Percentiles rank a stretch among this genome's conserved stretches.
phyloP scores from a whole-genome alignment of 2,329 filamentous ascomycete species.

The Pestalotiopsis sp. region DNA sequence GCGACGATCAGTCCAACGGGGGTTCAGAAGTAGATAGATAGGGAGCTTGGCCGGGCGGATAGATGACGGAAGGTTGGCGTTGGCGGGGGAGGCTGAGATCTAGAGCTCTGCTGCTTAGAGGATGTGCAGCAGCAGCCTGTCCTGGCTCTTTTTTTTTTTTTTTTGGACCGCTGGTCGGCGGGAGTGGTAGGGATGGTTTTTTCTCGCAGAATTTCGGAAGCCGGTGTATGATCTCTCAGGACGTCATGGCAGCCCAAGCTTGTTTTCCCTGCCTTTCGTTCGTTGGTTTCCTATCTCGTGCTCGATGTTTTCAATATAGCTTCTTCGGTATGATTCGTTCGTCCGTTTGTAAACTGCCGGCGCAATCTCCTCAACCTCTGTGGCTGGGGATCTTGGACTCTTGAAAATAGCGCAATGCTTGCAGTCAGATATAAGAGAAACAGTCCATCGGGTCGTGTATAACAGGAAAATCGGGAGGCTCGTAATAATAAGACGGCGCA shows the following conservation, averaged over 20 bases:
- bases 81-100: slow-evolving; percentile 12
- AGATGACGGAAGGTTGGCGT: background rate
- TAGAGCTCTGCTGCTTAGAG: slow-evolving; percentile 6
- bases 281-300: background rate
- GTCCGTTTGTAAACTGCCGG: background rate
- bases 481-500: background rate
- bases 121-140: background rate
- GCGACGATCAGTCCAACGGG: background rate
- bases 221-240: slow-evolving; percentile 7
- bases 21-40: background rate
- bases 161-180: background rate
- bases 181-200: background rate
- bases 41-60: background rate
- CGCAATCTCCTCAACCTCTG: background rate
- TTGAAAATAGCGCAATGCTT: background rate
- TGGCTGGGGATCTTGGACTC: background rate
- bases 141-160: slow-evolving; percentile 4
- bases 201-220: background rate
- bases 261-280: background rate
- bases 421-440: background rate
- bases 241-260: slow-evolving; percentile 10
- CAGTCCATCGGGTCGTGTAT: background rate
- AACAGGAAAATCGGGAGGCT: background rate
- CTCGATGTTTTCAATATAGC: background rate
- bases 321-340: background rate